A percentile compares a stretch with the other conserved stretches of the same genome.
Conservation (phyloP, 2,329 filamentous ascomycete species). For the Aureobasidium sp. region DNA sequence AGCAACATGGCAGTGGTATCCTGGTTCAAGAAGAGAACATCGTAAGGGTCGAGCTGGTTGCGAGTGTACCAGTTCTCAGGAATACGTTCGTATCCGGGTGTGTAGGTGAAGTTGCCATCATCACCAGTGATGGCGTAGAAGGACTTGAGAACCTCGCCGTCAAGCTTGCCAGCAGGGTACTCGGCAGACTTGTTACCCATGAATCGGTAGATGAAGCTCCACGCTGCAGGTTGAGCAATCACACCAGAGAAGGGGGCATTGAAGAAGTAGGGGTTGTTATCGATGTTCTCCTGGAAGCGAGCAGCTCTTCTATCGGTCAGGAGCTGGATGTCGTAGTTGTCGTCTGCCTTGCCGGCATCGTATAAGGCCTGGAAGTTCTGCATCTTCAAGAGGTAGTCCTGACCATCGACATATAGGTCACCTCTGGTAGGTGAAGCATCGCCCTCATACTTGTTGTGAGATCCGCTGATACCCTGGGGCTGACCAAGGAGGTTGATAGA, state of each 20-base stretch:
- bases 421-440: constrained; percentile 28
- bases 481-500: constrained; percentile 19
- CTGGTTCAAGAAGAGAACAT: constrained; percentile 23
- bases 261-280: constrained; percentile 29
- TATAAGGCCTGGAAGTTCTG: constrained; percentile 26
- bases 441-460: constrained; percentile 31
- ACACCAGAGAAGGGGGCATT: constrained; percentile 24
- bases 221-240: constrained; percentile 23
- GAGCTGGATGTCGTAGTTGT: constrained; percentile 28
- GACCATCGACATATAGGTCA: constrained; percentile 27
- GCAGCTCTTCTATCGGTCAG: constrained; percentile 24
- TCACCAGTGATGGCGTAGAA: constrained; percentile 33
- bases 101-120: constrained; percentile 27
- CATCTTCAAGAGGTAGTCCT: constrained; percentile 23
- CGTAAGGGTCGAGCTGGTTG: constrained; percentile 27
- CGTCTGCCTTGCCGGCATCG: constrained; percentile 18
- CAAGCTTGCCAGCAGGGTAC: constrained; percentile 31
- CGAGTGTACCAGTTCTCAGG: constrained; percentile 35
- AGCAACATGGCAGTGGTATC: constrained; percentile 20
- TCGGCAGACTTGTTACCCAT: constrained; percentile 35
- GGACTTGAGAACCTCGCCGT: constrained; percentile 32
- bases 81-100: constrained; percentile 34
- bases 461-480: constrained; percentile 22
- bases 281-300: constrained; percentile 26
- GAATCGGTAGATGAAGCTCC: constrained; percentile 31